A percentile compares a stretch with the other conserved stretches of the same genome.
These are phyloP conservation scores for Arthrobotrys iridis DNA, from an alignment of 2,329 filamentous ascomycete species.

Conservation along the genomic window DNA sequence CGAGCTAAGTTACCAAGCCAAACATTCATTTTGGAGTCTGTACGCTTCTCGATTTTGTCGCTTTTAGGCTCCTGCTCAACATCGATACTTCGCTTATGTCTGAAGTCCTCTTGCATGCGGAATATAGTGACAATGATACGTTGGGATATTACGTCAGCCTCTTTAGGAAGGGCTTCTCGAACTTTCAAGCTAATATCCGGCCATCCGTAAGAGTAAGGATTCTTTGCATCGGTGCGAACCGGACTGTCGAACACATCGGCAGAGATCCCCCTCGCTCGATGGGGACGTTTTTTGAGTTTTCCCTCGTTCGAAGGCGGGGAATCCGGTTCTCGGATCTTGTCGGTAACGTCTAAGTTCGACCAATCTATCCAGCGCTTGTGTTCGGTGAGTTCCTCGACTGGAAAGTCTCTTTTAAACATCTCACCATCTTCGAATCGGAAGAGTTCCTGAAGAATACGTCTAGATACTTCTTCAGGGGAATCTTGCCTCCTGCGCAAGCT, in stretches of 20 bases:
- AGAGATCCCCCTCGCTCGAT: background rate
- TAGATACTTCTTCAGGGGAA: background rate
- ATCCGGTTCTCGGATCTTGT: background rate
- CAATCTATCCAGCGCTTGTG: background rate
- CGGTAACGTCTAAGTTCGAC: background rate
- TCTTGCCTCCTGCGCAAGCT: no score
- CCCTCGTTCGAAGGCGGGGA: background rate
- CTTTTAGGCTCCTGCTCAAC: background rate
- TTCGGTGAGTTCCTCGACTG: background rate
- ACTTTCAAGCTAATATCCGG: constrained; percentile 7
- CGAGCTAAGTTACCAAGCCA: background rate
- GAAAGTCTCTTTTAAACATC: background rate
- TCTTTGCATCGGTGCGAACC: background rate
- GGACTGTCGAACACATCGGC: background rate
- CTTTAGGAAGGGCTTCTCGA: background rate
- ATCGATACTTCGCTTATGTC: background rate
- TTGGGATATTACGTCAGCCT: background rate
- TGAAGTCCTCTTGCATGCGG: constrained; percentile 7
- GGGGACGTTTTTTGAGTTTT: background rate
- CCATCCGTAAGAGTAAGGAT: background rate
- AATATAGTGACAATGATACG: constrained; percentile 20
- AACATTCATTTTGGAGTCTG: background rate
- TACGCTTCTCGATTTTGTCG: background rate
- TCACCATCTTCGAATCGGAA: constrained; percentile 2
- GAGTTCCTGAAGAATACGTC: background rate